Conservation (phyloP, 352 stramenopile genomes). For the Thalassiosira delicatula region DNA sequence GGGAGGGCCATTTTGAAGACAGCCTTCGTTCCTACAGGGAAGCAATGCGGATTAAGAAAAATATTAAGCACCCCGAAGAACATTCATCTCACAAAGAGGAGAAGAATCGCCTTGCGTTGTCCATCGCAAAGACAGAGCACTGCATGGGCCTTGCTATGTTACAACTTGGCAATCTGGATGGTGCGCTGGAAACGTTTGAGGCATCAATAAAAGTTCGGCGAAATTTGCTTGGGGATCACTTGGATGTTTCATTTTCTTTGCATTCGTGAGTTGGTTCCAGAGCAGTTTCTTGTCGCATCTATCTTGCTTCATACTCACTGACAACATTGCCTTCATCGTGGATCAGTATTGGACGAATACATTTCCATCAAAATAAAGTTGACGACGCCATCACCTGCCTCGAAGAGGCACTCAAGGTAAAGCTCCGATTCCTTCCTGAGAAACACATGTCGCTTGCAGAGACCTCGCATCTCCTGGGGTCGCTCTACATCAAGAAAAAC, state of each 20-base stretch:
- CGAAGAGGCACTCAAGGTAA: constrained; percentile 59
- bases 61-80: constrained; percentile 11
- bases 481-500: constrained; percentile 54
- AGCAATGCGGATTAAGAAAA: constrained; percentile 51
- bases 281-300: no score
- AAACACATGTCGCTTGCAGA: constrained; percentile 56
- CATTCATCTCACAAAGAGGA: no score
- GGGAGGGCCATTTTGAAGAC: constrained; percentile 47
- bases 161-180: constrained; percentile 50
- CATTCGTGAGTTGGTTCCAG: constrained; percentile 50
- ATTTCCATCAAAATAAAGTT: constrained; percentile 54
- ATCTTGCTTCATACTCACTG: no score
- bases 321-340: background rate
- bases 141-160: constrained; percentile 56
- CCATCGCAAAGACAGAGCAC: constrained; percentile 61
- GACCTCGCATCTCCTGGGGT: constrained; percentile 57
- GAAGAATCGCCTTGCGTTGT: no score
- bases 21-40: constrained; percentile 43
- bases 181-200: constrained; percentile 48
- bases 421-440: constrained; percentile 37
- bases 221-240: constrained; percentile 54
- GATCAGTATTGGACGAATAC: constrained; percentile 58
- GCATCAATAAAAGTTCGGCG: constrained; percentile 43
- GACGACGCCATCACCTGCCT: constrained; percentile 51
- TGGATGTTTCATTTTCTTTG: constrained; percentile 64